A percentile compares a stretch with the other conserved stretches of the same genome.
phyloP scores from a whole-genome alignment of 805 yeast species.

The Ogataea methanolica region DNA sequence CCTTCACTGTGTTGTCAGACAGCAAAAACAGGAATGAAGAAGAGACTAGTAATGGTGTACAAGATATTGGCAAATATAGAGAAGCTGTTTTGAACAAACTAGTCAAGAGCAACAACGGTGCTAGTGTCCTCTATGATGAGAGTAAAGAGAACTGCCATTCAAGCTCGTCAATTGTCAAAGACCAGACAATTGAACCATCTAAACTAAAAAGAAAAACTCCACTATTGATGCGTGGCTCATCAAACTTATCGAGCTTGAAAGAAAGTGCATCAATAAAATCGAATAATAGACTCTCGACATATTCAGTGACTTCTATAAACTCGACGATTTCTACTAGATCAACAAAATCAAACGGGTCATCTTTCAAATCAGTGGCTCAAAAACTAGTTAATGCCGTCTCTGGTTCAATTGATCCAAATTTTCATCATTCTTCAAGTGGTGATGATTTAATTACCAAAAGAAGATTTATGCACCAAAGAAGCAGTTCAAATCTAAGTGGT shows the following conservation, averaged over 20 bases:
- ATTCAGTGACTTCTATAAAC: conserved; percentile 14
- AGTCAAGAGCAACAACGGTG: not conserved
- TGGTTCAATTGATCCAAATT: not conserved
- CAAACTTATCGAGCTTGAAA: conserved; percentile 2
- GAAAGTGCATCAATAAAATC: conserved; percentile 1
- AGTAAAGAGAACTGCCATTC: conserved; percentile 1
- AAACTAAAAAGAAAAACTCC: conserved; percentile 1
- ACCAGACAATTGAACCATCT: conserved; percentile 1
- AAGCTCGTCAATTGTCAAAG: not conserved
- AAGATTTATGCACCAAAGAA: conserved; percentile 1
- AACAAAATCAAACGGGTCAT: conserved; percentile 17
- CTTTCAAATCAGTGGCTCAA: conserved; percentile 21
- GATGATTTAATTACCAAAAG: not conserved
- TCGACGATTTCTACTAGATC: conserved; percentile 14
- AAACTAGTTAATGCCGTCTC: conserved; percentile 16
- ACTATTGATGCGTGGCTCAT: conserved; percentile 1
- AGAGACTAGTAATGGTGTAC: not conserved
- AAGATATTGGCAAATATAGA: conserved; percentile 2
- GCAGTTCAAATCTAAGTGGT: conserved; percentile 1
- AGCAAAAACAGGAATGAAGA: not conserved
- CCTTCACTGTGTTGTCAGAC: conserved; percentile 2
- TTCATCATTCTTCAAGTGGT: not conserved
- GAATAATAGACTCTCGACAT: conserved; percentile 13
- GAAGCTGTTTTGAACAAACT: conserved; percentile 10
- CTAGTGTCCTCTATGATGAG: not conserved